These are phyloP conservation scores for Wickerhamiella domercqiae DNA, from an alignment of 805 yeast species.

Conservation along the genomic window DNA sequence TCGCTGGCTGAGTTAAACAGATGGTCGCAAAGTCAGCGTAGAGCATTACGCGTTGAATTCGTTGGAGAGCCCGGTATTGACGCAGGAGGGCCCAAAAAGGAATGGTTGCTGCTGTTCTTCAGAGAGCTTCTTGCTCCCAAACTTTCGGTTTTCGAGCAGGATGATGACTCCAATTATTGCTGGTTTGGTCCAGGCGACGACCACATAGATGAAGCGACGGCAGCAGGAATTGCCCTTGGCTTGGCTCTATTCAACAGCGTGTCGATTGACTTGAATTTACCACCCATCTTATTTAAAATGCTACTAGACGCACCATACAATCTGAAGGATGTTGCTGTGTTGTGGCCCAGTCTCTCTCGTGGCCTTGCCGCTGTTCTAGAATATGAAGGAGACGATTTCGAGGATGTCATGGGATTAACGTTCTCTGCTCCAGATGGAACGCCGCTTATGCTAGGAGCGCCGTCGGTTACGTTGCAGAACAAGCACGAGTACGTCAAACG, in stretches of 20 bases:
- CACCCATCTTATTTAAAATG: constrained; percentile 61
- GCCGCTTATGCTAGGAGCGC: constrained; percentile 31
- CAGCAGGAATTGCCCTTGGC: constrained; percentile 78
- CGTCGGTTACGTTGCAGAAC: constrained; percentile 44
- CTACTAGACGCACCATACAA: constrained; percentile 40
- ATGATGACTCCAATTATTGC: constrained; percentile 51
- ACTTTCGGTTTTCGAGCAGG: constrained; percentile 49
- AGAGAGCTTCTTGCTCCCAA: constrained; percentile 53
- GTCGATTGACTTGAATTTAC: constrained; percentile 66
- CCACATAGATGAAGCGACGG: constrained; percentile 32
- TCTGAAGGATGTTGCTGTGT: constrained; percentile 47
- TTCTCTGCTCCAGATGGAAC: constrained; percentile 52
- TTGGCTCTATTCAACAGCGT: constrained; percentile 84
- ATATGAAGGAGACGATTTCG: constrained; percentile 30
- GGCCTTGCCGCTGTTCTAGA: constrained; percentile 35
- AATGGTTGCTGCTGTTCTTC: constrained; percentile 74
- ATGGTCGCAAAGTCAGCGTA: constrained; percentile 33
- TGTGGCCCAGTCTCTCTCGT: constrained; percentile 53
- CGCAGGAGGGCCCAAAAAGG: constrained; percentile 88
- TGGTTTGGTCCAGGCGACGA: constrained; percentile 45
- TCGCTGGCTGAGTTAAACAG: constrained; percentile 44
- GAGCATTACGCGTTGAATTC: constrained; percentile 65
- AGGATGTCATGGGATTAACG: constrained; percentile 35
- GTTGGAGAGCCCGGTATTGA: constrained; percentile 84
- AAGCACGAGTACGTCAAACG: constrained; percentile 43